A percentile compares a stretch with the other conserved stretches of the same genome.
phyloP scores from a whole-genome alignment of 1,284 basidiomycete species.

The Papiliotrema flavescens region DNA sequence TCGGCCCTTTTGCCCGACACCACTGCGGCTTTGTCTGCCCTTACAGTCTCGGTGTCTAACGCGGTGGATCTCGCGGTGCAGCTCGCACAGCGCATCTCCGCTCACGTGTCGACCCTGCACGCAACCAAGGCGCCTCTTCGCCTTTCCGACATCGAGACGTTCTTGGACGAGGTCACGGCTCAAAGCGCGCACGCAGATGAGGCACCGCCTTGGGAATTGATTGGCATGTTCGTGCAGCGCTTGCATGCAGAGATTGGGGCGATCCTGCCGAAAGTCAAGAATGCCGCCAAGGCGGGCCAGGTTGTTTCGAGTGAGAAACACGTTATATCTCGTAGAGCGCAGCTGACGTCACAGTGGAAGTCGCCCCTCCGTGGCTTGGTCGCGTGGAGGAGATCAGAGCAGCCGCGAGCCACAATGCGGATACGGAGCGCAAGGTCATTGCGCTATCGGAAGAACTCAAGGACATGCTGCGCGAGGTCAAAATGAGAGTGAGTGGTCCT shows the following conservation, averaged over 20 bases:
- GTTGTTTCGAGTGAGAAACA: conserved; percentile 64
- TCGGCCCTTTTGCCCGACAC: conserved; percentile 67
- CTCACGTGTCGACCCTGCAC: conserved; percentile 70
- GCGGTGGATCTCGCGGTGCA: conserved; percentile 85
- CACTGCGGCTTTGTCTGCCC: conserved; percentile 64
- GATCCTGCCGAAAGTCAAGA: conserved; percentile 66
- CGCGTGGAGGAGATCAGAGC: conserved; percentile 86
- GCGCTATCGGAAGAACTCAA: conserved; percentile 86
- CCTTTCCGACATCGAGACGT: conserved; percentile 63
- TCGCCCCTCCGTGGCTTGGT: conserved; percentile 78
- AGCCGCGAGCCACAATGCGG: conserved; percentile 76
- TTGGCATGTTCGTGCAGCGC: conserved; percentile 64
- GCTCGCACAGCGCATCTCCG: conserved; percentile 82
- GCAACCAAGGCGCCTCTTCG: conserved; percentile 71
- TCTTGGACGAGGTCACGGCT: conserved; percentile 62
- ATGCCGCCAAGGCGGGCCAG: conserved; percentile 59
- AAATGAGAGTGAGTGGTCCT: conserved; percentile 51
- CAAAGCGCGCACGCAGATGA: conserved; percentile 44
- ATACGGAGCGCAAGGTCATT: conserved; percentile 81
- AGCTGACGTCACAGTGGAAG: conserved; percentile 57
- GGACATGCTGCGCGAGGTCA: conserved; percentile 75
- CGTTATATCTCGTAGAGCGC: neutral
- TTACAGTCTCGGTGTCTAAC: conserved; percentile 70
- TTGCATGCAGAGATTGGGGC: conserved; percentile 67
- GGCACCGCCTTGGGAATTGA: conserved; percentile 69